Evolutionary conservation across 2,329 filamentous ascomycete genomes (phyloP).

Genomic region (Stachybotrys chlorohalonatus): DNA sequence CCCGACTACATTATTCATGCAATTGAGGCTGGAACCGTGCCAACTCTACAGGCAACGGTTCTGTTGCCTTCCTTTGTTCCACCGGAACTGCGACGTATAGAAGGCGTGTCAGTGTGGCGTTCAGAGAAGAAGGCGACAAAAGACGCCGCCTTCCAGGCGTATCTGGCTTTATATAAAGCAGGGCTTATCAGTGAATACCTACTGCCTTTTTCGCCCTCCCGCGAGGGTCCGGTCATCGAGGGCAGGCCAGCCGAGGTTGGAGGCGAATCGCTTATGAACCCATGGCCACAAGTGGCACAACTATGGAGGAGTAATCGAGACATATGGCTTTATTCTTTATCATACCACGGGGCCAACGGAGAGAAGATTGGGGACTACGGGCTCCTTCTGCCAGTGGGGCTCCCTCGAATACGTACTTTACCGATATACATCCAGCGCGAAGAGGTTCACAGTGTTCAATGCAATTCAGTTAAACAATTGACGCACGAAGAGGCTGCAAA

Average conservation of each 20-base stretch:
- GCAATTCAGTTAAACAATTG: constrained; percentile 9
- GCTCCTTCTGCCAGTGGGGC: constrained; percentile 31
- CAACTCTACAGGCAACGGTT: constrained; percentile 48
- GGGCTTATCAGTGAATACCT: constrained; percentile 72
- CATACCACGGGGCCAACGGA: constrained; percentile 23
- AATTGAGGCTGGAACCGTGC: constrained; percentile 15
- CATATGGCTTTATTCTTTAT: constrained; percentile 19
- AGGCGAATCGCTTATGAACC: constrained; percentile 30
- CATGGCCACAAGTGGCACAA: constrained; percentile 35
- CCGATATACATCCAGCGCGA: constrained; percentile 28
- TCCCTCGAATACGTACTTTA: constrained; percentile 28
- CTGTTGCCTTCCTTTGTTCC: constrained; percentile 63
- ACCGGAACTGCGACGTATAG: constrained; percentile 16
- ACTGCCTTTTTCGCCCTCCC: constrained; percentile 45
- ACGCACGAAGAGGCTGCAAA: constrained; percentile 7
- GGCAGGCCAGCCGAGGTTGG: constrained; percentile 22
- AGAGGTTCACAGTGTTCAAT: constrained; percentile 22
- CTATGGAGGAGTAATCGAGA: constrained; percentile 25
- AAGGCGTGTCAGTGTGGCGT: constrained; percentile 42
- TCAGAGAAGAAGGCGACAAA: constrained; percentile 65
- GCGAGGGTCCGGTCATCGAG: constrained; percentile 29
- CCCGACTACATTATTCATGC: constrained; percentile 58
- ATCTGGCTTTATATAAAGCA: constrained; percentile 56
- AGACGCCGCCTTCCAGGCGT: constrained; percentile 79
- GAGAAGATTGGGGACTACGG: constrained; percentile 26